Conservation (phyloP, 495 filamentous ascomycete species). For the Paragyromitra xinjiangensis region DNA sequence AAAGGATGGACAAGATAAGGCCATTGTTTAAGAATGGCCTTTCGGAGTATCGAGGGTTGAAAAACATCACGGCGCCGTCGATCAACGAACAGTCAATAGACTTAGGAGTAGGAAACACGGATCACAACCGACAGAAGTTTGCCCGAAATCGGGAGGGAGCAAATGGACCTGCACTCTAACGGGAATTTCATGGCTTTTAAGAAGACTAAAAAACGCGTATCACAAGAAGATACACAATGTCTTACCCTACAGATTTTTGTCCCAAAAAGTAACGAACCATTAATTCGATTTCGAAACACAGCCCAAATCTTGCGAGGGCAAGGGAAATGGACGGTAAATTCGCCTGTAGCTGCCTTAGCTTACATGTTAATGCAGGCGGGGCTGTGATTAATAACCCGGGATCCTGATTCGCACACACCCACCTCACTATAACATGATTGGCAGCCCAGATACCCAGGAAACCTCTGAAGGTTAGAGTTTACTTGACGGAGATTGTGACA, state of each 20-base stretch:
- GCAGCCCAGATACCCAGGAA: not conserved
- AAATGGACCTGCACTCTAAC: not conserved
- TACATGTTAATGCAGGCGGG: not conserved
- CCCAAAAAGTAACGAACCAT: not conserved
- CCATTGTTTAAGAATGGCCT: not conserved
- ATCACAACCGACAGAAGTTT: slow-evolving; percentile 2
- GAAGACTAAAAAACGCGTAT: not conserved
- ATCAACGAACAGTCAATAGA: slow-evolving; percentile 6
- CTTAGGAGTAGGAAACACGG: not conserved
- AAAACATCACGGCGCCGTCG: slow-evolving; percentile 9
- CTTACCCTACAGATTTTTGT: not conserved
- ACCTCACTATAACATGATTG: not conserved
- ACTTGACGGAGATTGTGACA: not conserved
- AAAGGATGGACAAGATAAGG: not conserved
- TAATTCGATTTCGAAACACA: slow-evolving; percentile 4
- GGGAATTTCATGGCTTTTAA: slow-evolving; percentile 21
- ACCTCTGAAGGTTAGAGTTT: not conserved
- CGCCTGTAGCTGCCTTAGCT: slow-evolving; percentile 9
- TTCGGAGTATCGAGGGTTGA: not conserved
- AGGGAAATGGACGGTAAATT: not conserved
- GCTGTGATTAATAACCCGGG: not conserved
- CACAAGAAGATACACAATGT: not conserved
- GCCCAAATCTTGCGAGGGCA: not conserved
- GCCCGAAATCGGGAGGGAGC: not conserved
- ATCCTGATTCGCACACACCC: not conserved